These are phyloP conservation scores for Gossypium herbaceum DNA, from an alignment of 345 rosid genomes.

Conservation along the genomic window DNA sequence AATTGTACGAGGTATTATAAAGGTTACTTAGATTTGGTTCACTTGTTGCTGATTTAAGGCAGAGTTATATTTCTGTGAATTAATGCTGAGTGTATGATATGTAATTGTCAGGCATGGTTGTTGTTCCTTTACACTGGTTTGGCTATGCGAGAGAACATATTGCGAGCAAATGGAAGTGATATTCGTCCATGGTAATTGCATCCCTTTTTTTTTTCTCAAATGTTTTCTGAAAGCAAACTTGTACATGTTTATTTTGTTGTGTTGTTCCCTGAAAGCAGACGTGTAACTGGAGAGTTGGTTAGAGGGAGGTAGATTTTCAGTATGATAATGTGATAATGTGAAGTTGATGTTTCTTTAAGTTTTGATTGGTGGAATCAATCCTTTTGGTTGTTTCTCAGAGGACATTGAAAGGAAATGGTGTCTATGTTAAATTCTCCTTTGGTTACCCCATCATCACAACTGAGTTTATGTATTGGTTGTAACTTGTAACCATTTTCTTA, in stretches of 20 bases:
- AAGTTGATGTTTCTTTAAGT: not conserved
- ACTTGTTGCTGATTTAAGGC: not conserved
- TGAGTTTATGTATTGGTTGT: not conserved
- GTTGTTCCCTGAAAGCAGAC: not conserved
- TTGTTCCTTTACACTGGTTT: constrained; percentile 40
- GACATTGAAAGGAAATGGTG: not conserved
- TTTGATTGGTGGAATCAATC: not conserved
- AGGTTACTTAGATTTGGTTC: not conserved
- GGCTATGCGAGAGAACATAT: too few relatives aligned
- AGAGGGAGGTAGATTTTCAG: not conserved
- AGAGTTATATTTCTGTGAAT: not conserved
- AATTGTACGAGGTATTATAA: constrained; percentile 68
- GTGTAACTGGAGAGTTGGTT: not conserved
- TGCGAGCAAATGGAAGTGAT: too few relatives aligned
- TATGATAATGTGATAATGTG: not conserved
- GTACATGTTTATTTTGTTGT: constrained; percentile 17
- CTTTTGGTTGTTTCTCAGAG: not conserved
- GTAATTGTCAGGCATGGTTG: constrained; percentile 71
- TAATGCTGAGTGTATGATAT: constrained; percentile 12
- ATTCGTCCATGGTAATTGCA: too few relatives aligned
- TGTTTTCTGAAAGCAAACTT: not conserved
- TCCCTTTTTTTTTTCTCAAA: not conserved
- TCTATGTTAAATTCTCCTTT: not conserved
- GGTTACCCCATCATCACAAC: not conserved
- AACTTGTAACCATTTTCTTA: not conserved